Conservation (phyloP, 371 early-diverging fungal species). For the Capniomyces stellatus region DNA sequence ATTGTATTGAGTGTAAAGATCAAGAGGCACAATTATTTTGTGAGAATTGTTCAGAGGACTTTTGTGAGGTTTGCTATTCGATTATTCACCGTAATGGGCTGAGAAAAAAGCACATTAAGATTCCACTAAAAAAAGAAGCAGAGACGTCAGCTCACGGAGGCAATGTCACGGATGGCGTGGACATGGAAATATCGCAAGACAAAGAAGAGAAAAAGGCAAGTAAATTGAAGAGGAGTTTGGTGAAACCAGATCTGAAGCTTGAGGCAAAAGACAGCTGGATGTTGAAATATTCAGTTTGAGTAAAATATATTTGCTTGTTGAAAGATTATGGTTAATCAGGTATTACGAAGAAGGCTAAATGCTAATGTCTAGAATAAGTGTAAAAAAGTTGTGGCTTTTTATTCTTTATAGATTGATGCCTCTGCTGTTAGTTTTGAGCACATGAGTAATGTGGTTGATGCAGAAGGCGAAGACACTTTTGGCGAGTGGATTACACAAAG, state of each 20-base stretch:
- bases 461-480: slow-evolving; percentile 27
- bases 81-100: slow-evolving; percentile 78
- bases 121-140: not conserved
- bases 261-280: no score
- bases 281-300: no score
- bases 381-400: not conserved
- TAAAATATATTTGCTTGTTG: no score
- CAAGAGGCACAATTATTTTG: slow-evolving; percentile 49
- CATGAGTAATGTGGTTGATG: slow-evolving; percentile 23
- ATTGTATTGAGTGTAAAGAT: slow-evolving; percentile 83
- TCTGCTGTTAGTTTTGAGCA: slow-evolving; percentile 12
- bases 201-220: no score
- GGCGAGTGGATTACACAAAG: slow-evolving; percentile 36
- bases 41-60: slow-evolving; percentile 57
- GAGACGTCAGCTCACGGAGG: not conserved
- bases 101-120: slow-evolving; percentile 33
- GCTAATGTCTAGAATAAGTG: no score
- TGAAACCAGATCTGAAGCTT: slow-evolving; percentile 3
- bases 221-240: slow-evolving; percentile 3
- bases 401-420: not conserved
- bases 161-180: not conserved
- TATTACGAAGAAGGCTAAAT: no score
- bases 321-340: no score
- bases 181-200: no score
- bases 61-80: slow-evolving; percentile 78